A percentile compares a stretch with the other conserved stretches of the same genome.
phyloP scores from a whole-genome alignment of 2,329 filamentous ascomycete genomes.

The Ceratocystiopsis minuta region DNA sequence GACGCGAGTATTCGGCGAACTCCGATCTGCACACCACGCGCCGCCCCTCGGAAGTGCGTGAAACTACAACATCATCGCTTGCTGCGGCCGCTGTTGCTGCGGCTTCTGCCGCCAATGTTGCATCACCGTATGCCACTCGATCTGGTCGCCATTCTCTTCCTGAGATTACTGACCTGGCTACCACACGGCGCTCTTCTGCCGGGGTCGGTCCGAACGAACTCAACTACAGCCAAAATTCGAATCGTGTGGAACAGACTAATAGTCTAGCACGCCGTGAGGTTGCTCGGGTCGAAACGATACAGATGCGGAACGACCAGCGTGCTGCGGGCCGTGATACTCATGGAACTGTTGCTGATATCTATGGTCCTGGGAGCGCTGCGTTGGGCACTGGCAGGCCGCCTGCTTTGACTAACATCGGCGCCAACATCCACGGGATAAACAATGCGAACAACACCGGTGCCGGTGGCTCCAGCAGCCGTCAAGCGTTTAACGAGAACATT shows the following conservation, averaged over 20 bases:
- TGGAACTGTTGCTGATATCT: background rate
- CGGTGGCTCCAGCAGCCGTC: slow-evolving; percentile 6
- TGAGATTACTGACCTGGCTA: slow-evolving; percentile 10
- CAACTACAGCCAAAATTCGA: slow-evolving; percentile 4
- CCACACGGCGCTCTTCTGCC: background rate
- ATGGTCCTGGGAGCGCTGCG: slow-evolving; percentile 7
- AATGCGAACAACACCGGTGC: too few species aligned
- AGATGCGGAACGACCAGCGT: slow-evolving; percentile 31
- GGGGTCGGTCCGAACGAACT: background rate
- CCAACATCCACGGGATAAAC: too few species aligned
- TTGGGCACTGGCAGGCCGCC: background rate
- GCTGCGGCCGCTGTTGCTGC: slow-evolving; percentile 1
- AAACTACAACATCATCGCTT: slow-evolving; percentile 10
- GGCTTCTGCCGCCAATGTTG: background rate
- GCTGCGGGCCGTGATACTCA: slow-evolving; percentile 21
- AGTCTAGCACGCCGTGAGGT: slow-evolving; percentile 33
- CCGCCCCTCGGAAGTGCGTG: slow-evolving; percentile 15
- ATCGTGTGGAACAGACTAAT: slow-evolving; percentile 28
- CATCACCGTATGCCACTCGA: slow-evolving; percentile 4
- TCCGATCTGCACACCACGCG: slow-evolving; percentile 26
- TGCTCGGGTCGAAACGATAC: slow-evolving; percentile 30
- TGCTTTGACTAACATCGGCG: too few species aligned
- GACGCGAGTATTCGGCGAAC: too few species aligned
- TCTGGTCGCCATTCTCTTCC: slow-evolving; percentile 18
- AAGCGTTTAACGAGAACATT: slow-evolving; percentile 28